A percentile compares a stretch with the other conserved stretches of the same genome.
Evolutionary conservation across 257 asterid genomes (phyloP).

Genomic region (Nicotiana attenuata): DNA sequence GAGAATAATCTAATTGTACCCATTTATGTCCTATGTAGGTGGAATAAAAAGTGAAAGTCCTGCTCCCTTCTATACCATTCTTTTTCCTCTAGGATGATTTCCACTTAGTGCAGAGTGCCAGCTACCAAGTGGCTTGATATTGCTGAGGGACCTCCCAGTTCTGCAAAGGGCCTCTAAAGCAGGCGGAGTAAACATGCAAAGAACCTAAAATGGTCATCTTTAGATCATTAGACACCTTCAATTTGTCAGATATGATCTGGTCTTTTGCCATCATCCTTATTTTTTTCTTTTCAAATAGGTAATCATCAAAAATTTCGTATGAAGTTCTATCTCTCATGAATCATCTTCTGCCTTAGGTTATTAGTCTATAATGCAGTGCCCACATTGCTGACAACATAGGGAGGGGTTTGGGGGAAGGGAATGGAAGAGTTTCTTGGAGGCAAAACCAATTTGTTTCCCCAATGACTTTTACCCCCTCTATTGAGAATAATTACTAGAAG

Average conservation of each 20-base stretch:
- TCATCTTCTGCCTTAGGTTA: background rate
- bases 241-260: background rate
- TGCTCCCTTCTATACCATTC: background rate
- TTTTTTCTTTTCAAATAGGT: conserved; percentile 1
- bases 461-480: background rate
- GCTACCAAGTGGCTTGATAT: background rate
- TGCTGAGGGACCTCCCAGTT: background rate
- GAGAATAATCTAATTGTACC: background rate
- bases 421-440: background rate
- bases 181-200: background rate
- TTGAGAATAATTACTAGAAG: background rate
- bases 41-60: background rate
- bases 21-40: background rate
- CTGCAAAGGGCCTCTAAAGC: background rate
- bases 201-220: background rate
- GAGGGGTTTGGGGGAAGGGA: background rate
- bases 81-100: background rate
- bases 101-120: background rate
- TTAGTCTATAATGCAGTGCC: background rate
- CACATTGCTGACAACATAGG: background rate
- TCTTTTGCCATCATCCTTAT: background rate
- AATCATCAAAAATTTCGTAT: background rate
- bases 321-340: background rate
- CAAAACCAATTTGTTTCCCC: background rate
- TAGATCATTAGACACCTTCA: background rate